Percentiles rank a stretch among this genome's conserved stretches.
These are phyloP conservation scores for Suillus placidus DNA, from an alignment of 768 basidiomycete genomes.

Conservation along the genomic window DNA sequence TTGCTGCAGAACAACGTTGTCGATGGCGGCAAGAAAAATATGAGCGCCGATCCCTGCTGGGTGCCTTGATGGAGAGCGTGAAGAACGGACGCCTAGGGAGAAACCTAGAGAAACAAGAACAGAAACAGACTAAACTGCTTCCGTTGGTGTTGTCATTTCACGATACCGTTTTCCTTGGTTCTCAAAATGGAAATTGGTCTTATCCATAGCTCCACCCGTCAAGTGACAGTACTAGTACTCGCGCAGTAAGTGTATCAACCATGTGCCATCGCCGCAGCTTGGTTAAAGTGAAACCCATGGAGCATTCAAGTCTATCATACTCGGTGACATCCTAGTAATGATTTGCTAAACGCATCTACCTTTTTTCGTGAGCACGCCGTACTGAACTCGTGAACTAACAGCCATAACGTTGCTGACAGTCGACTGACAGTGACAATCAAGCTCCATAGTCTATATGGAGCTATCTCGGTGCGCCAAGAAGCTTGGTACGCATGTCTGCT, in stretches of 20 bases:
- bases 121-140: conserved; percentile 9
- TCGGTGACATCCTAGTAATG: neutral
- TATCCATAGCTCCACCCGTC: neutral
- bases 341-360: neutral
- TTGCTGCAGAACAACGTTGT: conserved; percentile 6
- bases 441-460: neutral
- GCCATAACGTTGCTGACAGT: neutral
- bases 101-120: conserved; percentile 12
- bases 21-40: neutral
- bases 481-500: neutral
- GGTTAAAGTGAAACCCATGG: neutral
- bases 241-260: neutral
- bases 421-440: neutral
- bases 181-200: conserved; percentile 11
- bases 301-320: neutral
- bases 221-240: neutral
- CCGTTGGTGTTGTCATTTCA: conserved; percentile 7
- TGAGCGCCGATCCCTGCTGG: neutral
- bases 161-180: conserved; percentile 5
- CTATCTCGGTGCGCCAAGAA: neutral
- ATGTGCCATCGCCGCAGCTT: neutral
- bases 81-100: conserved; percentile 7
- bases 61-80: conserved; percentile 8
- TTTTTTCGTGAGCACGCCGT: neutral
- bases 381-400: neutral